Base-by-base conservation (phyloP, 1,139 yeast species). In the Taiozyma sp. region DNA sequence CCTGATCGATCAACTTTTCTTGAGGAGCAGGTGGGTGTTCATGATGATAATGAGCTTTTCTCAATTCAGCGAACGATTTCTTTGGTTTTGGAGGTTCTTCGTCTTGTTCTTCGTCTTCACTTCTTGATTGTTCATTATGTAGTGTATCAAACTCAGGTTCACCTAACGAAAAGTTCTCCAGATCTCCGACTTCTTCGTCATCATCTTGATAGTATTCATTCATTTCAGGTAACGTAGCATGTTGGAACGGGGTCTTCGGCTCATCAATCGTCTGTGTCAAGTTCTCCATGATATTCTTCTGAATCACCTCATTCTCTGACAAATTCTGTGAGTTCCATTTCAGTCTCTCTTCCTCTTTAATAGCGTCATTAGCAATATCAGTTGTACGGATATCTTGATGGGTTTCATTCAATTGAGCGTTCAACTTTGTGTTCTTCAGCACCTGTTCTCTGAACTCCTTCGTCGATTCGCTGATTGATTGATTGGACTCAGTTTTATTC, bases 211-310 rank as follows among this genome's bases (percentile, higher is more conserved):
- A 78, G 65, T 91, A 91, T 65, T 92, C 95, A 59, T 92, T 97
- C 13, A 83, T 80, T 52, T 81, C 79, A 3, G 95, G 96, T 61
- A 89, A 87, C 44, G 89, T 87, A 0, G 97, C 96, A 23, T 96
- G 96, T 65, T 89, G 96, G 65, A 87, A 93, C 4, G 99, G 99
- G 2, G 99, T 93, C 73, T 93, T 93, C 39, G 99, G 99, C 69
- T 93, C 99, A 62, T 90, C 96, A 48, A 93, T 91, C 7, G 67
- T 82, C 80, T 57, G 53, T 50, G 65, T 68, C 47, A 72, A 65
- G 51, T 71, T 73, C 48, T 70, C 72, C 48, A 65, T 65, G 52
- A 70, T 70, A 47, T 62, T 62, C 54, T 72, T 71, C 23, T 72
- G 66, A 13, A 71, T 60, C 24, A 57, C 53, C 59, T 84, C 92